phyloP scores from a whole-genome alignment of 2,329 filamentous ascomycete species.

The Colletotrichum graminicola region DNA sequence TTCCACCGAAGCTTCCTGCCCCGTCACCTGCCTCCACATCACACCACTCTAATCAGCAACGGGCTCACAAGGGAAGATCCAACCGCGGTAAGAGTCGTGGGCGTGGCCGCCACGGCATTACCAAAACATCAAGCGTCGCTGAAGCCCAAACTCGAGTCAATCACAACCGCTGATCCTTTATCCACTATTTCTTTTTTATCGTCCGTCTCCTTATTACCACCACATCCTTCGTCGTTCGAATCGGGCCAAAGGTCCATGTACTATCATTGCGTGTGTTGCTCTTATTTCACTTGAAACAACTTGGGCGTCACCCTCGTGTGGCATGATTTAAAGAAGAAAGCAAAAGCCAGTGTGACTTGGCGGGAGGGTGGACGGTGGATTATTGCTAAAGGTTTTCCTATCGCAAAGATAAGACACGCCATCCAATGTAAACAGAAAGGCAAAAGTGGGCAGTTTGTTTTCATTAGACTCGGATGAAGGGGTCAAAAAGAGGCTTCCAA shows the following conservation, averaged over 20 bases:
- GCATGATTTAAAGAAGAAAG: constrained; percentile 16
- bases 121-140: not conserved
- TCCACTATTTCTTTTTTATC: not conserved
- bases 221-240: not conserved
- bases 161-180: not conserved
- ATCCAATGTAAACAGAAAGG: not conserved
- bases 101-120: constrained; percentile 24
- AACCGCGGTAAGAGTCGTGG: constrained; percentile 23
- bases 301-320: not conserved
- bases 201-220: not conserved
- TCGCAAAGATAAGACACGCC: not conserved
- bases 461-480: constrained; percentile 5
- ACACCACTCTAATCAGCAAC: constrained; percentile 13
- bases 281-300: not conserved
- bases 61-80: constrained; percentile 7
- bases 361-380: not conserved
- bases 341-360: constrained; percentile 1
- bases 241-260: not conserved
- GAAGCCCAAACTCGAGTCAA: not conserved
- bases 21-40: not conserved
- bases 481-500: constrained; percentile 11
- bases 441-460: constrained; percentile 9
- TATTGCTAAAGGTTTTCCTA: not conserved
- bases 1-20: not conserved
- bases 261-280: not conserved